Evolutionary conservation across 2,329 filamentous ascomycete genomes (phyloP), one percentile per base, ranked within the genome.

Genomic region (Trichoderma semiorbis): DNA sequence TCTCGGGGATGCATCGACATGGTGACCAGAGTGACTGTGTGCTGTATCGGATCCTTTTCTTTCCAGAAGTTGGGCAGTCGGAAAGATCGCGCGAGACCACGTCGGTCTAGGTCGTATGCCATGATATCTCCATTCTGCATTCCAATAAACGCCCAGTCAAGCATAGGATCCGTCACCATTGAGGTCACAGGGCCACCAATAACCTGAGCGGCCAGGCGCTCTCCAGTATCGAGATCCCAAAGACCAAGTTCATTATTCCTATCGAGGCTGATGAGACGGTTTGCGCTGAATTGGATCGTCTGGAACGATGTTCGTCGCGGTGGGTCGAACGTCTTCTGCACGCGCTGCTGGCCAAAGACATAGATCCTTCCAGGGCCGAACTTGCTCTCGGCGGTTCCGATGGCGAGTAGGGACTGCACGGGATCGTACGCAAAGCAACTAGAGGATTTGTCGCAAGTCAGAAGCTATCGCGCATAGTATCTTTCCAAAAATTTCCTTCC

Each of bases 111-210:
- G 80, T 99, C 96, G 79, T 95, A 99, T n/a, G 94, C 93, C 72
- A 95, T 87, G 12, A 98, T 86, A 72, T 98, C 95, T 73, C 95
- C 94, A 78, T 88, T 93, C 74, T 93, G 90, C 74, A 94, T 84
- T 14, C 94, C 96, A 58, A 98, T 84, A 73, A 99, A 92, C 47
- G 92, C 94, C 90, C 97, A 99, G 80, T 99, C 96, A 73, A 99
- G 85, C 83, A 93, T 93, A 0, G 95, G 94, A 79, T 99, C 96
- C 8, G 92, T 94, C 71, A 92, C 86, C 77, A 98, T 80, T 36
- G 89, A 88, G 16, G 89, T 91, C 24, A 95, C 93, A 63, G 90
- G 87, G 7, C 93, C 94, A 0, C 94, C 93, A 11, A 94, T 91
- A 5, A 92, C 89, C 78, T 94, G 92, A 39, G 89, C 90, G 30